Percentiles rank a stretch among this genome's conserved stretches.
Evolutionary conservation across 768 basidiomycete species (phyloP).

Genomic region (Russula ochroleuca): DNA sequence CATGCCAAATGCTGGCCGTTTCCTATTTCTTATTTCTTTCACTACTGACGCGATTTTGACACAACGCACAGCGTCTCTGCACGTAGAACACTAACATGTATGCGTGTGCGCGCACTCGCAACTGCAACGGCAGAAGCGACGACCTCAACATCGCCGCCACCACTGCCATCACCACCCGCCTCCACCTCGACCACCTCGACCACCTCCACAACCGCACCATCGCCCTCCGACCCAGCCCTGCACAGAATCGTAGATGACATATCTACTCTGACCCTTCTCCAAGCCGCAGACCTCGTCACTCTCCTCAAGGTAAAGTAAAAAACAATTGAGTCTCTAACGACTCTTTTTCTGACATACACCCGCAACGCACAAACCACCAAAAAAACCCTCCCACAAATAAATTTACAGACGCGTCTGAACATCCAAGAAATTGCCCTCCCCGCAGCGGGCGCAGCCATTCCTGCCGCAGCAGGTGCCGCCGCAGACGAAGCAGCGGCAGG

Average conservation of each 20-base stretch:
- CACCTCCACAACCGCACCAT: conserved; percentile 39
- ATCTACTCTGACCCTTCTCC: conserved; percentile 79
- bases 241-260: conserved; percentile 89
- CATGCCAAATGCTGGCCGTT: too few relatives aligned
- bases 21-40: background rate
- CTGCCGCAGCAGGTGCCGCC: conserved; percentile 48
- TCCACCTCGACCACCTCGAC: too few relatives aligned
- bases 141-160: conserved; percentile 30
- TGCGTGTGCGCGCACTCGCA: conserved; percentile 15
- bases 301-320: conserved; percentile 67
- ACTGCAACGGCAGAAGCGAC: conserved; percentile 48
- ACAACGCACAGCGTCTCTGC: conserved; percentile 3
- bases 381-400: background rate
- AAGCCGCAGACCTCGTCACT: conserved; percentile 92
- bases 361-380: conserved; percentile 12
- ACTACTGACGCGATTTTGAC: background rate
- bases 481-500: conserved; percentile 42
- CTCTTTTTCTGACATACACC: too few relatives aligned
- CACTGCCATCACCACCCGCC: conserved; percentile 42
- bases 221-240: conserved; percentile 55
- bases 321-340: too few relatives aligned
- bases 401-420: conserved; percentile 78
- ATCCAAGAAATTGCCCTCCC: conserved; percentile 98
- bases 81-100: background rate
- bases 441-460: conserved; percentile 58